Evolutionary conservation across 306 rosid species (phyloP).

Genomic region (Geum urbanum): DNA sequence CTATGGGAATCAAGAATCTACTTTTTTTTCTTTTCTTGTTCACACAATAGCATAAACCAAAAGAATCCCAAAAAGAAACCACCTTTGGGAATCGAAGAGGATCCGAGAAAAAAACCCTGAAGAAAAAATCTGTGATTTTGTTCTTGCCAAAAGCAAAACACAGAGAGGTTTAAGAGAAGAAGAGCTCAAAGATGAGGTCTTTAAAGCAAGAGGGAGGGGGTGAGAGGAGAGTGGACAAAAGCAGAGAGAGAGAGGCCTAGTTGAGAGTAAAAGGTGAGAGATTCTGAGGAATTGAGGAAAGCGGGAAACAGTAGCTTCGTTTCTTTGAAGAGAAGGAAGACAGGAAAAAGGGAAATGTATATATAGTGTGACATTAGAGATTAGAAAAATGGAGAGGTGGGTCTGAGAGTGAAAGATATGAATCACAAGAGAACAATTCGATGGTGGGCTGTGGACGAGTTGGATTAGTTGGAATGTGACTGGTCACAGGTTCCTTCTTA

Average conservation of each 20-base stretch:
- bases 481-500: neutral
- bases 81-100: constrained; percentile 74
- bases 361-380: constrained; percentile 9
- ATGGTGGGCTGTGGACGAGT: constrained; percentile 7
- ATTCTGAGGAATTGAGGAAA: constrained; percentile 31
- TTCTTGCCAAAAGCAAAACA: constrained; percentile 9
- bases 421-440: constrained; percentile 18
- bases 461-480: constrained; percentile 10
- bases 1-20: constrained; percentile 55
- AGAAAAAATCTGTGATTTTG: constrained; percentile 13
- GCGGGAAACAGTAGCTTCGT: constrained; percentile 40
- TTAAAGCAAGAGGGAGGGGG: constrained; percentile 13
- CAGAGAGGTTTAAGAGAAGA: neutral
- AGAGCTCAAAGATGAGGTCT: constrained; percentile 11
- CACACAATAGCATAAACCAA: constrained; percentile 31
- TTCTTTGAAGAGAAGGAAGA: constrained; percentile 55
- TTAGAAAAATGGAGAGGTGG: constrained; percentile 12
- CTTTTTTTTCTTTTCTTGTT: constrained; percentile 27
- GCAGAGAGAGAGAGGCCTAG: constrained; percentile 14
- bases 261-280: constrained; percentile 17
- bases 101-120: constrained; percentile 38
- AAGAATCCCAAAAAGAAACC: constrained; percentile 58
- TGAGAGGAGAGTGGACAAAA: constrained; percentile 29
- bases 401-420: constrained; percentile 19
- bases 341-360: constrained; percentile 27